phyloP scores from a whole-genome alignment of 179 eudicot species.

The Spergularia azorica region DNA sequence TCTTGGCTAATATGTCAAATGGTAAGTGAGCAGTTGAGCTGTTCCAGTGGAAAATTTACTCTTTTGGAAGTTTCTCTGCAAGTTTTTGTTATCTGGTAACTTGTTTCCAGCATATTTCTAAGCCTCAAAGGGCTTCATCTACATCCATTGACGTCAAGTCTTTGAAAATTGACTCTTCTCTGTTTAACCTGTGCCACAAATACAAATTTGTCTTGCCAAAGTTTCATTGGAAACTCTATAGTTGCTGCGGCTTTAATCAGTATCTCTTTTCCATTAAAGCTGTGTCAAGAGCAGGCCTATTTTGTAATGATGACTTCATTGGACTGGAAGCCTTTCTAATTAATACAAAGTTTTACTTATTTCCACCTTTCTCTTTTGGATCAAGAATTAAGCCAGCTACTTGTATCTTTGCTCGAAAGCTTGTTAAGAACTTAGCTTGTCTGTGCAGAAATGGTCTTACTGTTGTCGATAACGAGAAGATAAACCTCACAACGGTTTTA shows the following conservation, averaged over 20 bases:
- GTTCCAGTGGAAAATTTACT: not conserved
- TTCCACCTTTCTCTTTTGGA: not conserved
- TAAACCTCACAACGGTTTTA: conserved; percentile 51
- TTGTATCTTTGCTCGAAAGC: conserved; percentile 1
- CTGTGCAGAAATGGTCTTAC: conserved; percentile 67
- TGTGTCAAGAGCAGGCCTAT: not conserved
- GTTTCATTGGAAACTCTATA: not conserved
- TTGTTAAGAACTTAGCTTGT: conserved; percentile 8
- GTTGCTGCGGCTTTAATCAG: not conserved
- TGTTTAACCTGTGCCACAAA: not conserved
- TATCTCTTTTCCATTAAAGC: not conserved
- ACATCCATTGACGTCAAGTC: not conserved
- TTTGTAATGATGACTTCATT: not conserved
- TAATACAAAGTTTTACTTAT: not conserved
- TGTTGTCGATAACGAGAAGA: conserved; percentile 47
- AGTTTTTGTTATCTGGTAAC: not conserved
- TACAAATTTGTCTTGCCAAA: not conserved
- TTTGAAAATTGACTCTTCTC: not conserved
- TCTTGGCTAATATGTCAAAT: not conserved
- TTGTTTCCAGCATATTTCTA: not conserved
- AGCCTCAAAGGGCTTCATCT: not conserved
- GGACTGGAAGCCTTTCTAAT: not conserved
- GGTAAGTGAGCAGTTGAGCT: not conserved
- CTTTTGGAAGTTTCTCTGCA: not conserved
- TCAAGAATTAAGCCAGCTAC: not conserved